Evolutionary conservation across 2,329 filamentous ascomycete species (phyloP), one percentile per base, ranked within the genome.

Genomic region (Stagonosporopsis chrysanthemi): DNA sequence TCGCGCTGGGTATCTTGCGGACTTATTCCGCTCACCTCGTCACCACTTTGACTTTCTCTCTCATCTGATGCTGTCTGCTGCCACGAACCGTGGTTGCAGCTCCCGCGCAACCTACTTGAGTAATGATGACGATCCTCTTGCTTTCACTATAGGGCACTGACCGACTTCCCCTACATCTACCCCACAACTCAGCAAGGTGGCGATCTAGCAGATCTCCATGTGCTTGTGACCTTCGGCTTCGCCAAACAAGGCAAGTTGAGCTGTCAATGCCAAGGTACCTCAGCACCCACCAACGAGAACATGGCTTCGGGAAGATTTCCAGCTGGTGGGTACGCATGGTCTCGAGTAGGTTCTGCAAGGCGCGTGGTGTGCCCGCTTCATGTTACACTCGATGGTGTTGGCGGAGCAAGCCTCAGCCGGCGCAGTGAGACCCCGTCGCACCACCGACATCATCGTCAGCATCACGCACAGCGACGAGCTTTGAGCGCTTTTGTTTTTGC

Each of bases 221-320:
- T 40, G 54, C 48, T 57, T 52, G 54, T 57, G 54, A 57, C 54
- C 43, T 57, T n/a, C 6, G 24, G 36, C 22, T n/a, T 23, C 19
- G 36, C 43, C 38, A 22, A 47, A 43, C 17, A 33, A 23, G 36
- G 42, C 38, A 43, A 39, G 7, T 43, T 24, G 12, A 33, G 47
- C 19, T 47, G 43, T 39, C 22, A 24, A 24, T 15, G 53, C 47
- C 47, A 56, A 56, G 47, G 19, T 38, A 22, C 28, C 28, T 31
- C n/a, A 19, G 22, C 22, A 6, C 12, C 39, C 41, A 56, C 41
- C 35, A 46, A 46, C 28, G 24, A 41, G 11, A 23, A 40, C 33
- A 36, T 23, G 36, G 19, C 15, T 50, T 28, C 26, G 38, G 22
- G 29, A 24, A n/a, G 29, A 28, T 22, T 17, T 12, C n/a, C 41